phyloP scores from a whole-genome alignment of 2,329 filamentous ascomycete genomes.

The Cephalotrichum gorgonifer region DNA sequence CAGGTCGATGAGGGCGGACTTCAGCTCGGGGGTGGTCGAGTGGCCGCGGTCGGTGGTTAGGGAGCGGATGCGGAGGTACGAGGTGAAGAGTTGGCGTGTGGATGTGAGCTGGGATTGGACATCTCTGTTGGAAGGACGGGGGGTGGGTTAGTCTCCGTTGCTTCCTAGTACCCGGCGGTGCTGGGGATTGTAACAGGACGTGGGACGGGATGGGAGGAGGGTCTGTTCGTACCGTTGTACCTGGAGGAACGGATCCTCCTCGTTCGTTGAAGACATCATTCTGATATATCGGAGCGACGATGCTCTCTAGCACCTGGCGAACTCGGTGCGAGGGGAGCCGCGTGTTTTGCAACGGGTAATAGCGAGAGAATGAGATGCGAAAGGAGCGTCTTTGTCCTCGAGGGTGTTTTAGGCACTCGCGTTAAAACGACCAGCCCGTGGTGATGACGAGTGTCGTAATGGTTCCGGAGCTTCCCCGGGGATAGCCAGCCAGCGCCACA shows the following conservation, averaged over 20 bases:
- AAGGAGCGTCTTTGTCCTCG: background rate
- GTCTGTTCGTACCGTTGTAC: slow-evolving; percentile 50
- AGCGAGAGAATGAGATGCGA: background rate
- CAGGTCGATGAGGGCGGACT: slow-evolving; percentile 64
- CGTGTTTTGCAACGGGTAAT: background rate
- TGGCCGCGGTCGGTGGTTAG: slow-evolving; percentile 54
- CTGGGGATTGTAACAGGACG: no score
- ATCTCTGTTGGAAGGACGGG: slow-evolving; percentile 57
- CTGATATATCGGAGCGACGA: slow-evolving; percentile 13
- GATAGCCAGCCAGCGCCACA: no score
- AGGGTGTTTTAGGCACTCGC: background rate
- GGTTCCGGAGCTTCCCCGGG: background rate
- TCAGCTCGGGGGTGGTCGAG: slow-evolving; percentile 64
- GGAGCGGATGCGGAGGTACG: slow-evolving; percentile 90
- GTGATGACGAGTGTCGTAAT: background rate
- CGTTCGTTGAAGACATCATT: slow-evolving; percentile 60
- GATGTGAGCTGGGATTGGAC: slow-evolving; percentile 73
- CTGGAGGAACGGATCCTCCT: slow-evolving; percentile 62
- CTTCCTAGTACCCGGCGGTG: background rate
- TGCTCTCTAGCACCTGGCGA: background rate
- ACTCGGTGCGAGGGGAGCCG: background rate
- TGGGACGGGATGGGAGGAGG: slow-evolving; percentile 1
- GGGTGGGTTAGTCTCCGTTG: background rate
- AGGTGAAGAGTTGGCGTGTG: slow-evolving; percentile 80
- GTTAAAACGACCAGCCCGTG: background rate